These are phyloP conservation scores for Pythium sp. DNA, from an alignment of 352 stramenopile species.

Conservation along the genomic window DNA sequence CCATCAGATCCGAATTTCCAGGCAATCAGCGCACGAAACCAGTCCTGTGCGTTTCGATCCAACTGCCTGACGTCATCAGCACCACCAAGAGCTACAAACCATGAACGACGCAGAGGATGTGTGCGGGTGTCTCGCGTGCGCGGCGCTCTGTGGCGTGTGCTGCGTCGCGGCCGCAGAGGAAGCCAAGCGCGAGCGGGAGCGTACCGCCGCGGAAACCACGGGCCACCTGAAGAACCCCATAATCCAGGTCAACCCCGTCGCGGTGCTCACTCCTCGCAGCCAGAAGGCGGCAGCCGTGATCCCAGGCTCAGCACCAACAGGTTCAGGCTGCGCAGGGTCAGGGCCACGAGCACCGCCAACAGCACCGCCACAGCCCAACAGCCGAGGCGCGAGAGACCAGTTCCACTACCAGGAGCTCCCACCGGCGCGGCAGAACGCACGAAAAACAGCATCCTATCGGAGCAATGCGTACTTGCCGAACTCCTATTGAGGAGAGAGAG, in stretches of 20 bases:
- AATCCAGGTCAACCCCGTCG: constrained; percentile 66
- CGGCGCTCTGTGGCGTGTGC: constrained; percentile 69
- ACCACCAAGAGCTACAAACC: constrained; percentile 2
- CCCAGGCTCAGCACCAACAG: not conserved
- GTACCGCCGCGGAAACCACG: constrained; percentile 30
- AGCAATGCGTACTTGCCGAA: constrained; percentile 17
- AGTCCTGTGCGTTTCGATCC: not conserved
- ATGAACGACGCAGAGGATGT: constrained; percentile 81
- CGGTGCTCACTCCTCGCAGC: constrained; percentile 40
- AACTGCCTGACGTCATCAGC: not conserved
- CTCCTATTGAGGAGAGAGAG: constrained; percentile 14
- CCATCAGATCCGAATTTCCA: constrained; percentile 6
- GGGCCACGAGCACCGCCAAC: constrained; percentile 15
- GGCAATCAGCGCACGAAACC: constrained; percentile 1
- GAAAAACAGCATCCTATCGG: constrained; percentile 18
- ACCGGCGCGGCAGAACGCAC: constrained; percentile 25
- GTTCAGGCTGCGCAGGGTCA: constrained; percentile 17
- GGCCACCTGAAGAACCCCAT: constrained; percentile 48
- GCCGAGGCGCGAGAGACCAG: constrained; percentile 7
- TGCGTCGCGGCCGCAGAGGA: constrained; percentile 76
- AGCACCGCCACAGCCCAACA: constrained; percentile 9
- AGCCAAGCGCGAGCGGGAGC: constrained; percentile 77
- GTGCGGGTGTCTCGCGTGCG: constrained; percentile 71
- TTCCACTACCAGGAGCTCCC: constrained; percentile 16
- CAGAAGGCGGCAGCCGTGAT: constrained; percentile 27